These are phyloP conservation scores for Cryptococcus wingfieldii DNA, from an alignment of 1,284 basidiomycete genomes.

Conservation along the genomic window DNA sequence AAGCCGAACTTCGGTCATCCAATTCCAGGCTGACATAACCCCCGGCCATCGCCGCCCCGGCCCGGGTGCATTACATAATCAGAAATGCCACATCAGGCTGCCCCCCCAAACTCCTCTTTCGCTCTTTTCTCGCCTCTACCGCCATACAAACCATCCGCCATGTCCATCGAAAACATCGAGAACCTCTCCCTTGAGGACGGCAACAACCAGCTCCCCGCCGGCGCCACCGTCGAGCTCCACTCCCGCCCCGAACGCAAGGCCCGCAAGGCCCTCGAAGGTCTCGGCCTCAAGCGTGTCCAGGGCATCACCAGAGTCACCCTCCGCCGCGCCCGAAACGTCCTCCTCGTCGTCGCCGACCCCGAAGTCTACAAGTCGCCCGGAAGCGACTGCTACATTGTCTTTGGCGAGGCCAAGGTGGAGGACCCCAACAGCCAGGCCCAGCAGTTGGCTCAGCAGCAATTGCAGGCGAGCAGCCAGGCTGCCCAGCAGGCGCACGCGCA, in stretches of 20 bases:
- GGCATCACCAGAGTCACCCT: slow-evolving; percentile 94
- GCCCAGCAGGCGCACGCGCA: slow-evolving; percentile 46
- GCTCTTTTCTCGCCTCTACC: slow-evolving; percentile 51
- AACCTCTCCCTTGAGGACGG: slow-evolving; percentile 59
- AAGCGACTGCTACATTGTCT: slow-evolving; percentile 98
- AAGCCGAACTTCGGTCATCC: no score
- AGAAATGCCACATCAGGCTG: no score
- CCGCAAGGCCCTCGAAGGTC: slow-evolving; percentile 72
- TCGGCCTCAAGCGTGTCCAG: slow-evolving; percentile 86
- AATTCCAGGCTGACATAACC: no score
- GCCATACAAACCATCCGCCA: slow-evolving; percentile 50
- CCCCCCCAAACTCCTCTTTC: no score
- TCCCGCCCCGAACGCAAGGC: slow-evolving; percentile 88
- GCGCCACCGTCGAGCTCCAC: slow-evolving; percentile 86
- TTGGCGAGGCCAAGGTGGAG: slow-evolving; percentile 97
- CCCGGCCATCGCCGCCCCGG: no score
- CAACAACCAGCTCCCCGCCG: slow-evolving; percentile 60
- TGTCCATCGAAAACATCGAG: slow-evolving; percentile 54
- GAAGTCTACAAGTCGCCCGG: slow-evolving; percentile 97
- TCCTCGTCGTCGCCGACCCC: slow-evolving; percentile 88
- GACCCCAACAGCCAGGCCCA: slow-evolving; percentile 84
- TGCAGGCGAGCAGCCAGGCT: slow-evolving; percentile 54
- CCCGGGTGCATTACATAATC: no score
- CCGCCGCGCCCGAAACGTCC: slow-evolving; percentile 88
- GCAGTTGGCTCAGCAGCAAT: slow-evolving; percentile 76